Percentiles rank a stretch among this genome's conserved stretches.
Evolutionary conservation across 495 filamentous ascomycete genomes (phyloP).

Genomic region (Trichoderma parareesei): DNA sequence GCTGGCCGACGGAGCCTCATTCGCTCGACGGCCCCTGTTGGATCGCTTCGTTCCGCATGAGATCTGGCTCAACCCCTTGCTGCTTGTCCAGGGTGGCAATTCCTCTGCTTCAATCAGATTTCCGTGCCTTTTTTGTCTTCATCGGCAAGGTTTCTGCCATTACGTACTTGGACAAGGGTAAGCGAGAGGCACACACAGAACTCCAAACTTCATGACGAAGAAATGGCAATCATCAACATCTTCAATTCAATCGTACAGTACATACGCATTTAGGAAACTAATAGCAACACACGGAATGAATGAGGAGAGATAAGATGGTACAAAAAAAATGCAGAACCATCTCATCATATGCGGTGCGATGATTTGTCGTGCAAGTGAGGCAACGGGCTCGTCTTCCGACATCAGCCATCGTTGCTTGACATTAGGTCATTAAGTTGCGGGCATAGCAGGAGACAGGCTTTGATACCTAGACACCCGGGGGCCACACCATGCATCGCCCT

Average conservation of each 20-base stretch:
- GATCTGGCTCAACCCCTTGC: neutral
- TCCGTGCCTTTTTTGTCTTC: neutral
- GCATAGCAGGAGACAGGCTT: neutral
- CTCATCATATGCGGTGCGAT: neutral
- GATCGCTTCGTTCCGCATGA: neutral
- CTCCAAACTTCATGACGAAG: too few relatives aligned
- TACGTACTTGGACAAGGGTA: neutral
- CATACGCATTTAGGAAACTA: neutral
- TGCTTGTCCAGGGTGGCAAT: neutral
- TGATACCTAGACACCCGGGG: neutral
- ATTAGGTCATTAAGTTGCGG: conserved; percentile 7
- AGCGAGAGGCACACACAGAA: neutral
- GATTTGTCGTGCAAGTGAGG: neutral
- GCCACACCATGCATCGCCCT: neutral
- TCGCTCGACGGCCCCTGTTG: neutral
- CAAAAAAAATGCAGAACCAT: neutral
- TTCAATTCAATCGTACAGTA: neutral
- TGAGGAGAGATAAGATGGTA: neutral
- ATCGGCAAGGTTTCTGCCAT: neutral
- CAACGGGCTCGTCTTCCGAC: neutral
- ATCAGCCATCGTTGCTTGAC: neutral
- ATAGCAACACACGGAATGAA: neutral
- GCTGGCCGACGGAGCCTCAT: neutral
- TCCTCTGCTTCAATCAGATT: neutral
- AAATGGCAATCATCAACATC: neutral